These are phyloP conservation scores for Guillardia theta DNA, from an alignment of 78 protist genomes.

Conservation along the genomic window DNA sequence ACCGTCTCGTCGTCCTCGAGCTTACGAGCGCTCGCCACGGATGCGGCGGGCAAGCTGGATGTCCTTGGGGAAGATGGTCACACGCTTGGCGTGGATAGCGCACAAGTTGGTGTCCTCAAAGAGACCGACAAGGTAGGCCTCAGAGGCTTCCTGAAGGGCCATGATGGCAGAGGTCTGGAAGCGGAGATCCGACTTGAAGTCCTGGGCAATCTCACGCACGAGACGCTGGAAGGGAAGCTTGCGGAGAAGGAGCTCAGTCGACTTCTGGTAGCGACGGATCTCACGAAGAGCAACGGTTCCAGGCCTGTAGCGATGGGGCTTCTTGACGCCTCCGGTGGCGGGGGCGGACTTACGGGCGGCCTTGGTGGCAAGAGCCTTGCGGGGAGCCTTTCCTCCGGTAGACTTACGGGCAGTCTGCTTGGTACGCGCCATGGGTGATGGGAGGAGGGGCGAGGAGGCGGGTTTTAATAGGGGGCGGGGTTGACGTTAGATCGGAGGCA, in stretches of 20 bases:
- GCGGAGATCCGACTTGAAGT: conserved; percentile 84
- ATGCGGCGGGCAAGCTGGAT: conserved; percentile 90
- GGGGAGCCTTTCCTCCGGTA: conserved; percentile 74
- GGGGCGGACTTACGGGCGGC: conserved; percentile 82
- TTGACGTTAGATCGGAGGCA: background rate
- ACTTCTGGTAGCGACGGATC: conserved; percentile 88
- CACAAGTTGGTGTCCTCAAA: conserved; percentile 80
- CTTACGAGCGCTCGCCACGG: conserved; percentile 80
- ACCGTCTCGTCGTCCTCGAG: too few species aligned
- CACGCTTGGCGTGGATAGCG: conserved; percentile 94
- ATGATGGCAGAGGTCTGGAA: conserved; percentile 86
- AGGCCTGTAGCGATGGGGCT: conserved; percentile 61
- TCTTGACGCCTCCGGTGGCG: conserved; percentile 80
- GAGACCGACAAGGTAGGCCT: conserved; percentile 72
- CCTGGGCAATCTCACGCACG: conserved; percentile 66
- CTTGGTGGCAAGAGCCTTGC: conserved; percentile 63
- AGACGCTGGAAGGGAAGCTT: conserved; percentile 60
- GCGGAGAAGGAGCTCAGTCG: conserved; percentile 84
- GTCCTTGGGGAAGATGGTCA: conserved; percentile 93
- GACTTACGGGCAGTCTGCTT: conserved; percentile 78
- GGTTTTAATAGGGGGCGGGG: background rate
- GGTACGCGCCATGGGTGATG: conserved; percentile 67
- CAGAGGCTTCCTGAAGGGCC: conserved; percentile 94
- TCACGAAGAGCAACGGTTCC: conserved; percentile 87
- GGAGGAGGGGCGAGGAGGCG: background rate